phyloP scores from a whole-genome alignment of 345 rosid species.

The Gossypium arboreum region DNA sequence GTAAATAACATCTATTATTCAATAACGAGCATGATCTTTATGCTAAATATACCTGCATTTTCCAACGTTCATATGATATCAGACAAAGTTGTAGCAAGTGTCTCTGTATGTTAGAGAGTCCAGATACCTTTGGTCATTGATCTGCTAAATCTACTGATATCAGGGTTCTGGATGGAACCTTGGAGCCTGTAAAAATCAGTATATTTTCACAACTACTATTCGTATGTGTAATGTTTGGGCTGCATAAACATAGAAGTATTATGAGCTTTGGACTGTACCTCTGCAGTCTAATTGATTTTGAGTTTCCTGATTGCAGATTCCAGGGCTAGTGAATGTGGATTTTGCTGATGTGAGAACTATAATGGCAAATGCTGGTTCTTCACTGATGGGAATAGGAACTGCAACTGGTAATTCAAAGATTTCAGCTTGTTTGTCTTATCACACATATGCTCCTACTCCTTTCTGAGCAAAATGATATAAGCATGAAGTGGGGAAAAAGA shows the following conservation, averaged over 20 bases:
- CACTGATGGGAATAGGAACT: slow-evolving; percentile 96
- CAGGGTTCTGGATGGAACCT: background rate
- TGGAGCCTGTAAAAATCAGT: background rate
- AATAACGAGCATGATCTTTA: background rate
- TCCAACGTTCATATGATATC: background rate
- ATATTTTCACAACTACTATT: slow-evolving; percentile 1
- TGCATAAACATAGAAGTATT: background rate
- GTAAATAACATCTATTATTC: background rate
- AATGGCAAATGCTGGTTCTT: slow-evolving; percentile 98
- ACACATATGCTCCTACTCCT: background rate
- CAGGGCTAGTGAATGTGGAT: slow-evolving; percentile 96
- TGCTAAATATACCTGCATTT: background rate
- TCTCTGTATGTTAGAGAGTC: background rate
- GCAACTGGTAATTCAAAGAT: slow-evolving; percentile 63
- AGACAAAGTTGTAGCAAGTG: background rate
- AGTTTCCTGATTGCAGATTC: slow-evolving; percentile 47
- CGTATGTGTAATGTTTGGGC: background rate
- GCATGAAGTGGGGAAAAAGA: background rate
- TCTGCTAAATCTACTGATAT: background rate
- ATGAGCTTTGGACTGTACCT: background rate
- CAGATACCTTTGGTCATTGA: background rate
- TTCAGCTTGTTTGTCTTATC: background rate
- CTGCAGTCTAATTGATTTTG: slow-evolving; percentile 3
- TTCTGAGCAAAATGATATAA: background rate
- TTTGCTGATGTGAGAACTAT: slow-evolving; percentile 98